Evolutionary conservation across 768 basidiomycete genomes (phyloP), one percentile per base, ranked within the genome.

Genomic region (Mycena belliarum): DNA sequence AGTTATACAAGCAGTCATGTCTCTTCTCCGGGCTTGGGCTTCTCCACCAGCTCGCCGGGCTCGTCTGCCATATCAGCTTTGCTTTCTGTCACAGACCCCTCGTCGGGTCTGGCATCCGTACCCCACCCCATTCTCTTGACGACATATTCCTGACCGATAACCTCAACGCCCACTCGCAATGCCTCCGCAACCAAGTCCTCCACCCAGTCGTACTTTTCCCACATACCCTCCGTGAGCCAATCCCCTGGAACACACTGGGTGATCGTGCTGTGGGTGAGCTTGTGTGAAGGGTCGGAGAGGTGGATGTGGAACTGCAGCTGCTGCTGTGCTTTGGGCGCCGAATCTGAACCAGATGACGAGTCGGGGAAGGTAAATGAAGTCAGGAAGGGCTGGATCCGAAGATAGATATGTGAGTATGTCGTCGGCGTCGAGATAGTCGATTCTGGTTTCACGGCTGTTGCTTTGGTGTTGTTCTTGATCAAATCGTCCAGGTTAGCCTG

Each of bases 151-250:
- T 98, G 95, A 2, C 94, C 94, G 58, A 98, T 76, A 18, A 95
- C 84, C 74, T 98, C 95, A 26, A 96, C 85, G 9, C 89, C 91
- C 15, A 93, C 77, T 54, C 92, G 77, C 56, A 99, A 73, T 0
- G 85, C 83, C 66, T 98, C 96, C 5, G 95, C 95, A 59, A 98
- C 82, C 37, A 90, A 71, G 68, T 99, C 95, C 72, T 99, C 97
- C 14, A 98, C 95, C 97, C 97, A 96, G 42, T 91, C 88, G 69
- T 93, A 90, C 62, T 87, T 81, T 67, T 97, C 95, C 87, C 94
- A 96, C 42, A 94, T 76, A 6, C 86, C 85, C 43, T 59, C 58
- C 16, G 62, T 55, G 53, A 98, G 70, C 97, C 97, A 99, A 48
- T 81, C 76, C n/a, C 75, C 78, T 0, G 96, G 94, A 21, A 95